Evolutionary conservation across 2,329 filamentous ascomycete genomes (phyloP), one percentile per base, ranked within the genome.

Genomic region (Fusarium sulawesiense): DNA sequence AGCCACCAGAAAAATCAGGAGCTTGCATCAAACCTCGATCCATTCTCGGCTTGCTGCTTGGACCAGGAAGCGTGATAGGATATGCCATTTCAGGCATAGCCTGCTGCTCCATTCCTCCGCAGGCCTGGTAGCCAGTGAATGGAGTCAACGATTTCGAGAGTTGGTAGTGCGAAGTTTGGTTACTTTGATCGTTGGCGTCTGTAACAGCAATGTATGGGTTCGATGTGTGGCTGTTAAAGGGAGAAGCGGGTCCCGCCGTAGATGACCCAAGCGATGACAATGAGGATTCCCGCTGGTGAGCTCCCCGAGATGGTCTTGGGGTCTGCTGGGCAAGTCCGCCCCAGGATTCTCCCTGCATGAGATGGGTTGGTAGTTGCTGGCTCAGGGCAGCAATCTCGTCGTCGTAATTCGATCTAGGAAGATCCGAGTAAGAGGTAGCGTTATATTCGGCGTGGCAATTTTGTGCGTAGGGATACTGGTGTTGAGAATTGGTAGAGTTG

Each of bases 221-320:
- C 40, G 86, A 83, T 3, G 82, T 73, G 82, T 87, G 60, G 12
- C 84, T 80, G 41, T 83, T 84, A 76, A 83, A 90, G 6, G 88
- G 88, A 20, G 88, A 90, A 0, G 84, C 82, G 20, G 88, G 88
- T n/a, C 86, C 87, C 37, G 86, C 83, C 1, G 64, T 68, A 3
- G 88, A 90, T 25, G 88, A 90, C 13, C 86, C 87, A 42, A 89
- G 73, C 0, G 88, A 90, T 0, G 88, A 90, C 40, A 88, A 79
- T 9, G 88, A 90, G 4, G 88, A 87, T 68, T 90, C 87, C 70
- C 88, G 85, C 47, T 90, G 83, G 73, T 90, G 88, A 27, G 82
- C 73, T 40, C 82, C 76, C 18, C 82, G 80, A 59, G 78, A 77
- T 41, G 78, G 66, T 73, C 80, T 81, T 23, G 80, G 77, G 40